Evolutionary conservation across 805 yeast species (phyloP), one percentile per base, ranked within the genome.

Genomic region (Starmerella khaoyaiensis): DNA sequence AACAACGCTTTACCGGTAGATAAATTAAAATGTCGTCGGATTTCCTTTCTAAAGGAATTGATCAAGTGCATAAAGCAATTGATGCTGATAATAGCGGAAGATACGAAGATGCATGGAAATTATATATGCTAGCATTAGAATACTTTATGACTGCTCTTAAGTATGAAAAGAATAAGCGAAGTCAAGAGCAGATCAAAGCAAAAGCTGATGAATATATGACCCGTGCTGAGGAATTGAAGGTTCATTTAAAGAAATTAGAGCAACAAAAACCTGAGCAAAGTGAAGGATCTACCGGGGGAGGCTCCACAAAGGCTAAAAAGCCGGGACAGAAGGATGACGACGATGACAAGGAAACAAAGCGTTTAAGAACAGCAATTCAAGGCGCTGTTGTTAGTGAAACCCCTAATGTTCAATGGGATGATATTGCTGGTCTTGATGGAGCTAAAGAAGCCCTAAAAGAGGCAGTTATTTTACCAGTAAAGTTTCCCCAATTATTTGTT

Each of bases 391-490:
- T 90, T 35, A 70, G 86, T 26, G 97, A 87, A 52, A 86, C 73
- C 42, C 98, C 98, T 17, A 78, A 90, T 53, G 87, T 90, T 21
- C 69, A 71, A 48, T 90, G 98, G 98, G 76, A 72, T 48, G 98
- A 90, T 55, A 79, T 90, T 46, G 98, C 98, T 1, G 98, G 98
- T 20, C 66, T 90, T 44, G 97, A 87, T 45, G 72, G 74, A 21
- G 98, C 98, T 7, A 90, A 90, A 53, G 97, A 87, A 50, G 94
- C 98, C 0, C 65, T 90, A 41, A 90, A 90, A 57, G 98, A 90
- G 62, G 96, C 97, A 0, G 98, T 90, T 28, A 90, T 90, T 26
- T 65, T 90, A 44, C 98, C 98, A 1, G 96, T 87, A 15, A 80
- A 79, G 57, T 87, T 90, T 58, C 98, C 98, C 1, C 97, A 90